These are phyloP conservation scores for Pseudozyma sp. DNA, from an alignment of 1,284 basidiomycete genomes.

Conservation along the genomic window DNA sequence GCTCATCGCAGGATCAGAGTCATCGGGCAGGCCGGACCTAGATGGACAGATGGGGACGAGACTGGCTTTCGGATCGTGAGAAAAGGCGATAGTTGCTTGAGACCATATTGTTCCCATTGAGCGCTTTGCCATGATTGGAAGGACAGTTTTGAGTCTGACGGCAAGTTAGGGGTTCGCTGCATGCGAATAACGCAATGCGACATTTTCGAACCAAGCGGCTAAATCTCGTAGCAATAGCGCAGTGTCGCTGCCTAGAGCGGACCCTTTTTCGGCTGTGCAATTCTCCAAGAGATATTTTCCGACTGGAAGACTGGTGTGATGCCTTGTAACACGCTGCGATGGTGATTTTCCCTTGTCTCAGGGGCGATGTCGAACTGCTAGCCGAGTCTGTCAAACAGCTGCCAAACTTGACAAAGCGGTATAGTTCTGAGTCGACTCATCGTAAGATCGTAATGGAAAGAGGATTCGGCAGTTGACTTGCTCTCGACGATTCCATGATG, in stretches of 20 bases:
- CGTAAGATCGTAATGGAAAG: neutral
- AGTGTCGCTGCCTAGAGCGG: neutral
- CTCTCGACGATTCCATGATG: neutral
- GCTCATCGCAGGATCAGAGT: too few relatives aligned
- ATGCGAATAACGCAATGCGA: slow-evolving; percentile 13
- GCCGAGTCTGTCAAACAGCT: slow-evolving; percentile 22
- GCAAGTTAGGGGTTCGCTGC: slow-evolving; percentile 17
- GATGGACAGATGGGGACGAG: too few relatives aligned
- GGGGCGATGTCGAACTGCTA: slow-evolving; percentile 10
- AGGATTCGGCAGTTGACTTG: neutral
- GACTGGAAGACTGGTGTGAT: neutral
- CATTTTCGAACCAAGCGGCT: neutral
- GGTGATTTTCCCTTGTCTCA: slow-evolving; percentile 1
- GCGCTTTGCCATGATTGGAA: neutral
- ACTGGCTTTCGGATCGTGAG: too few relatives aligned
- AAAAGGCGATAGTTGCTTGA: too few relatives aligned
- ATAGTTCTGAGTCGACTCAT: neutral
- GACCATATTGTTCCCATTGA: too few relatives aligned
- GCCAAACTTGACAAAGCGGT: slow-evolving; percentile 14
- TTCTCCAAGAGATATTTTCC: neutral
- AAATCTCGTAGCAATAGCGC: neutral
- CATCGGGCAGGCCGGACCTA: too few relatives aligned
- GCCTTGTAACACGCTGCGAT: neutral
- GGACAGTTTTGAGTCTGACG: neutral
- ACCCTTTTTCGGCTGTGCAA: neutral